These are phyloP conservation scores for Calonectria montana DNA, from an alignment of 2,329 filamentous ascomycete species.

Conservation along the genomic window DNA sequence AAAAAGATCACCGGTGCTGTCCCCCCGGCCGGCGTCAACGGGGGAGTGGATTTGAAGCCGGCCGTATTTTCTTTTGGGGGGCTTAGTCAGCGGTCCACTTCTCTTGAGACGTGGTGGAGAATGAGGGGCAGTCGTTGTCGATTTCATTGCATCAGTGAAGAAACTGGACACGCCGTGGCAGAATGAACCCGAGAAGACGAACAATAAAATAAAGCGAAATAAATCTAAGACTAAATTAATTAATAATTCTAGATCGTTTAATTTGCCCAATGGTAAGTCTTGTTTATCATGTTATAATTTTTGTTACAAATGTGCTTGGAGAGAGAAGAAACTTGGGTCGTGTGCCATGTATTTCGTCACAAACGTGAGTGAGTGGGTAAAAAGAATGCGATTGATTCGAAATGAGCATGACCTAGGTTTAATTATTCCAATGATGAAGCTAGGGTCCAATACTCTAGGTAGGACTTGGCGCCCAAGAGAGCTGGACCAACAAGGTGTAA, in stretches of 20 bases:
- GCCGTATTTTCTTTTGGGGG: neutral
- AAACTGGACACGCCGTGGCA: too few species aligned
- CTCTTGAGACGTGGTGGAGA: neutral
- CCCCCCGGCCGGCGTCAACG: conserved; percentile 1
- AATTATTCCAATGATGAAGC: neutral
- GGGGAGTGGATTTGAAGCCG: conserved; percentile 4
- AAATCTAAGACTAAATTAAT: too few species aligned
- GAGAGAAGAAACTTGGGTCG: too few species aligned
- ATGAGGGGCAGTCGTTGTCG: neutral
- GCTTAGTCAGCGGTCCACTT: conserved; percentile 4
- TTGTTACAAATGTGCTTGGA: too few species aligned
- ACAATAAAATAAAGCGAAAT: too few species aligned
- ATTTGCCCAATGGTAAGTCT: too few species aligned
- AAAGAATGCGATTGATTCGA: neutral
- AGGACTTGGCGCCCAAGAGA: too few species aligned
- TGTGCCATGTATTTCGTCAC: too few species aligned
- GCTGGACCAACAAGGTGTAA: neutral
- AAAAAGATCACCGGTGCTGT: neutral
- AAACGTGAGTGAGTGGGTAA: too few species aligned
- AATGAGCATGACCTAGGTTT: neutral
- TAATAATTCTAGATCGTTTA: too few species aligned
- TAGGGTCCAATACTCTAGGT: neutral
- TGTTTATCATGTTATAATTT: too few species aligned
- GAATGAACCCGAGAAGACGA: too few species aligned
- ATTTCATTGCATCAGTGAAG: neutral